Base-by-base conservation (phyloP, 2,329 filamentous ascomycete genomes). In the Incumbomyces lentus region DNA sequence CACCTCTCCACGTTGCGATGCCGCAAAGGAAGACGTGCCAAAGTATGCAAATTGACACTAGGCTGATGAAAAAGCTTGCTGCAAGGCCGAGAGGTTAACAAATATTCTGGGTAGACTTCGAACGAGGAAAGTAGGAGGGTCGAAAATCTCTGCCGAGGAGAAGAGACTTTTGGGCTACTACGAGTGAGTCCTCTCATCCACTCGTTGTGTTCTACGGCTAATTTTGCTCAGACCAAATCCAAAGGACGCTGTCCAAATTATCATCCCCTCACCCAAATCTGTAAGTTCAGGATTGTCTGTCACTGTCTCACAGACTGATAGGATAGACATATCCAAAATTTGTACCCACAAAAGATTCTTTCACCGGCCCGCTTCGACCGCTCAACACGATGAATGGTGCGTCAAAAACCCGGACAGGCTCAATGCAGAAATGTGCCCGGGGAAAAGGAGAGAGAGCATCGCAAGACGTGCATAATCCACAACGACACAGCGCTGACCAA, bases 81-180 rank as follows among this genome's bases (percentile, higher is more conserved):
- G 13, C 33, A 35, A 35, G 13, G 12, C 4, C 33, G 13, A 35
- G 16, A 35, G 4, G 11, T n/a, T 35, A 35, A n/a, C 13, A 17
- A 32, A 32, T 12, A 12, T 35, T 35, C 33, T 35, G 33, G 16
- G 13, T n/a, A n/a, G 33, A 35, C 16, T 35, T n/a, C 13, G 33
- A 35, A 16, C 38, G 10, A 22, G 26, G 12, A 40, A 40, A 13
- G 12, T 26, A 10, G 12, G 29, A 12, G 17, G 29, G 5, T 16
- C 17, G 38, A 22, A 18, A 26, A 18, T 14, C 10, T 40, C 17
- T 26, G 16, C 46, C 48, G 44, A 44, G 38, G 48, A 52, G 31
- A 31, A 43, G 18, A 50, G 49, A 34, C 44, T 51, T 6, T 34
- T 50, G 8, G 48, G 48, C 40, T 46, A 38, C 11, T 31, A 40